phyloP scores from a whole-genome alignment of 257 asterid species.

The Ajuga chamaepitys region DNA sequence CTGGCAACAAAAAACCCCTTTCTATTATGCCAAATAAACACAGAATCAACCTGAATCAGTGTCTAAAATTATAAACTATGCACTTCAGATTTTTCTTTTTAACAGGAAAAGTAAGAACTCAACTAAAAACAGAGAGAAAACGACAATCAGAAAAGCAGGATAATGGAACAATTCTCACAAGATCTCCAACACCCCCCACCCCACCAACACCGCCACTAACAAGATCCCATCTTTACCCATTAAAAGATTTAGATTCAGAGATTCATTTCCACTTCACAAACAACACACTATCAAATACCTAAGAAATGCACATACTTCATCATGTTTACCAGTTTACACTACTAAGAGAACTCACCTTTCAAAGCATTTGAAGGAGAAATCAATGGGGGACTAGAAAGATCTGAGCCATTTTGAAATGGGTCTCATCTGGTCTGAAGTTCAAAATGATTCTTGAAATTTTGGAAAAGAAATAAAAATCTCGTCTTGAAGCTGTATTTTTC shows the following conservation, averaged over 20 bases:
- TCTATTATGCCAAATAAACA: background rate
- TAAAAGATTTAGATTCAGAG: constrained; percentile 21
- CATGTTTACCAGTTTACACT: background rate
- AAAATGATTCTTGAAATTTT: constrained; percentile 23
- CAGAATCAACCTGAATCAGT: background rate
- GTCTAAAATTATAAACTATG: background rate
- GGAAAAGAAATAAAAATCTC: background rate
- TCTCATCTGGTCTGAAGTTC: constrained; percentile 13
- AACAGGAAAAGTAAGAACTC: background rate
- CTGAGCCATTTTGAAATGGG: constrained; percentile 31
- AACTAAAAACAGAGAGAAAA: background rate
- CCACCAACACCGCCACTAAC: constrained; percentile 16
- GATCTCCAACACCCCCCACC: constrained; percentile 28
- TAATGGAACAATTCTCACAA: background rate
- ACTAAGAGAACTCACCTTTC: constrained; percentile 18
- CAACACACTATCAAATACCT: constrained; percentile 16
- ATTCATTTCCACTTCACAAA: constrained; percentile 14
- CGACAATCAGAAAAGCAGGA: no score
- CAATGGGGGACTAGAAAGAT: constrained; percentile 26
- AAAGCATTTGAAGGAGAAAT: constrained; percentile 29
- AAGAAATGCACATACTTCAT: constrained; percentile 11
- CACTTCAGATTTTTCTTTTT: background rate
- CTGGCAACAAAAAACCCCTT: constrained; percentile 9
- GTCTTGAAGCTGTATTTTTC: background rate
- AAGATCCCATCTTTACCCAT: constrained; percentile 26